A percentile compares a stretch with the other conserved stretches of the same genome.
phyloP scores from a whole-genome alignment of 345 rosid species.

The Microthlaspi erraticum region DNA sequence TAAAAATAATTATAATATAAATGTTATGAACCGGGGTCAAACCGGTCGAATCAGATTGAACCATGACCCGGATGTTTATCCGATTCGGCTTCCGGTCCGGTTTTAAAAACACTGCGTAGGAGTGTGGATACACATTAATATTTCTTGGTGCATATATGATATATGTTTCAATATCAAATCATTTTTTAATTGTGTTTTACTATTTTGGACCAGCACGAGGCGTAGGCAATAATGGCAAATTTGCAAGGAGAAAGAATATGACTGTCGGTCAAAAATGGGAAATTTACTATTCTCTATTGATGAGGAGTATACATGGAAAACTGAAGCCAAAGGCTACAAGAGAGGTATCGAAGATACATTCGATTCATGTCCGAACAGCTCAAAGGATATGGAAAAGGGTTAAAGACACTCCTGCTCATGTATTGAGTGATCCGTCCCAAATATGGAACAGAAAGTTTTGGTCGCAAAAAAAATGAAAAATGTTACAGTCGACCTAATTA shows the following conservation, averaged over 20 bases:
- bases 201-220: background rate
- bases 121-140: background rate
- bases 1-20: no score
- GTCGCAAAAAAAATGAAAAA: background rate
- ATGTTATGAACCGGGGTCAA: no score
- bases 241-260: background rate
- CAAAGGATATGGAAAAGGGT: constrained; percentile 9
- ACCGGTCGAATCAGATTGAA: no score
- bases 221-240: background rate
- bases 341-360: background rate
- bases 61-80: no score
- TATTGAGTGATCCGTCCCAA: background rate
- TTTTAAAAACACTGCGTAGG: no score
- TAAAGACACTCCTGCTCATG: background rate
- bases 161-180: background rate
- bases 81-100: no score
- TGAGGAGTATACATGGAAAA: background rate
- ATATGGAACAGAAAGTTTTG: background rate
- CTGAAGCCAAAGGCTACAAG: background rate
- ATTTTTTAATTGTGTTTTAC: background rate
- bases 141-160: background rate
- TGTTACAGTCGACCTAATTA: background rate
- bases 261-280: background rate
- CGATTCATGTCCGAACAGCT: background rate
- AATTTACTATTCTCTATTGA: background rate